Evolutionary conservation across 1,284 basidiomycete species (phyloP).

Genomic region (Ceratorhiza oryzae-sativae): DNA sequence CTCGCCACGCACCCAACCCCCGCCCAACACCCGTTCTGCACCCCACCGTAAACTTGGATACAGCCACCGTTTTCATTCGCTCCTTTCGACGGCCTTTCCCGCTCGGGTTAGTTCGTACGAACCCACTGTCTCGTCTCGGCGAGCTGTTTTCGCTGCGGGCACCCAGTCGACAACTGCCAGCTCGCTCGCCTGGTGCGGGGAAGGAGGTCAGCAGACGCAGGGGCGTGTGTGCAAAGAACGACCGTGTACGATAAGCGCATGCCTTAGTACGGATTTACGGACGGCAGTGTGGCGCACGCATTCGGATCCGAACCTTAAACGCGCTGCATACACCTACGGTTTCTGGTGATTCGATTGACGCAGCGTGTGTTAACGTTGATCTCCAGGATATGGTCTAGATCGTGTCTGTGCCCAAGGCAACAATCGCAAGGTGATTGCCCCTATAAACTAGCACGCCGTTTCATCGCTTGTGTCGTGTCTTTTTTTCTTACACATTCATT

Average conservation of each 20-base stretch:
- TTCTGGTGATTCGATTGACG: background rate
- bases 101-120: constrained; percentile 28
- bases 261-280: background rate
- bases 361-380: background rate
- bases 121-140: constrained; percentile 14
- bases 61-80: background rate
- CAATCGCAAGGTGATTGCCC: background rate
- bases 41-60: background rate
- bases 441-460: background rate
- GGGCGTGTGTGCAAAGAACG: constrained; percentile 13
- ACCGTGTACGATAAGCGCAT: background rate
- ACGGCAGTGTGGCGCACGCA: background rate
- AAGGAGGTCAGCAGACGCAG: constrained; percentile 8
- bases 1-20: background rate
- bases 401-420: background rate
- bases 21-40: background rate
- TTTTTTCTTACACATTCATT: constrained; percentile 4
- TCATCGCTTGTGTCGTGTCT: background rate
- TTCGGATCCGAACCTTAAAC: background rate
- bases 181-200: constrained; percentile 14
- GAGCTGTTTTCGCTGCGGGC: constrained; percentile 23
- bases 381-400: background rate
- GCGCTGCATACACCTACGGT: background rate
- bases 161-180: constrained; percentile 2
- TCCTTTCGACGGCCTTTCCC: constrained; percentile 6